phyloP scores from a whole-genome alignment of 1,139 yeast species.

The Hemisphaericaspora subhashii region DNA sequence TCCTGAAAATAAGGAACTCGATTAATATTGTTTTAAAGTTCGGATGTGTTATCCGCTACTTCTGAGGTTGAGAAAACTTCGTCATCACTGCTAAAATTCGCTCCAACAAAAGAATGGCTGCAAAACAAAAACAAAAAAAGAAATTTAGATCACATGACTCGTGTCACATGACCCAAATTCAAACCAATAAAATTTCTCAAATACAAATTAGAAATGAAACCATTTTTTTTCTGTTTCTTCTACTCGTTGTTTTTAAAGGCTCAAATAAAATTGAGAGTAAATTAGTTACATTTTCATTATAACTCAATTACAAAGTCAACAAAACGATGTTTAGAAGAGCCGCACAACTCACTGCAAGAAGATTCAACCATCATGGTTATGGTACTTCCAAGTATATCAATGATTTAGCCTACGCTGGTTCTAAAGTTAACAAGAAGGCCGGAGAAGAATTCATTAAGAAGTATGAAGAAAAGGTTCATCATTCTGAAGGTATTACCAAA shows the following conservation, averaged over 20 bases:
- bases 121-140: constrained; percentile 1
- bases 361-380: constrained; percentile 43
- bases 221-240: constrained; percentile 11
- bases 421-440: constrained; percentile 36
- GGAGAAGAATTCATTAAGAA: constrained; percentile 45
- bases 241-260: not conserved
- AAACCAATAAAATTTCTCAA: constrained; percentile 3
- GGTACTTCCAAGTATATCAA: constrained; percentile 41
- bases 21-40: too few relatives aligned
- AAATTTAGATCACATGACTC: not conserved
- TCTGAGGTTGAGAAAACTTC: too few relatives aligned
- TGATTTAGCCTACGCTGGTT: constrained; percentile 35
- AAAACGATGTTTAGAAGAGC: constrained; percentile 36
- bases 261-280: not conserved
- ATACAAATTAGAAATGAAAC: constrained; percentile 11
- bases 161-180: constrained; percentile 1
- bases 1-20: too few relatives aligned
- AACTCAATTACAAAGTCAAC: not conserved
- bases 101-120: too few relatives aligned
- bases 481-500: constrained; percentile 71
- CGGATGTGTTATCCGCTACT: too few relatives aligned
- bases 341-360: constrained; percentile 41
- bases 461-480: constrained; percentile 65
- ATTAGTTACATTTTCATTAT: not conserved
- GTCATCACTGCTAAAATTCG: too few relatives aligned